Evolutionary conservation across 148 eudicot genomes (phyloP), one percentile per base, ranked within the genome.

Genomic region (Cornus kousa): DNA sequence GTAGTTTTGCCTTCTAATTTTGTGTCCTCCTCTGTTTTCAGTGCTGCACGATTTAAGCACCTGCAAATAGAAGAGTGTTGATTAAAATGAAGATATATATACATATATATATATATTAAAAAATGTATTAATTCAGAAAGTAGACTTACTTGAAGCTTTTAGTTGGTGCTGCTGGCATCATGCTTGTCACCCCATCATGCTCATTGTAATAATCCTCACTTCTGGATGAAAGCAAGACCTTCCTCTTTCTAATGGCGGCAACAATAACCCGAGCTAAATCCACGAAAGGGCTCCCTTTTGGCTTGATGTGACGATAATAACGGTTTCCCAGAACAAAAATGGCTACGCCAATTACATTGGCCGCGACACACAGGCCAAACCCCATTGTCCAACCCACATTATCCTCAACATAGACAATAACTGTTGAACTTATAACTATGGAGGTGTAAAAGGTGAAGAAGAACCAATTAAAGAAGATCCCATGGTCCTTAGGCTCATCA

Each of bases 21-120:
- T 1, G 66, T 65, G 67, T 87, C 86, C 13, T 76, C 80, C 74
- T 81, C 84, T 9, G 40, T 73, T 73, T 53, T 80, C 39, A 85
- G 7, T 7, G 89, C 89, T 64, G 93, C 91, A 0, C 78, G 82
- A 71, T 90, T 88, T 37, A 90, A 55, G 59, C 85, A 90, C 74
- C 93, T 90, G 77, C 5, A 28, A 28, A 28, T 9, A 10, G 57
- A 50, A 50, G 57, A 9, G 14, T 9, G 13, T 50, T 50, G 28
- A 28, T 28, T 28, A 28, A 28, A 28, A 28, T 28, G 28, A 28
- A 28, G 28, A 35, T 35, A 35, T 35, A 35, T 35, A 35, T 43
- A 43, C 1, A 6, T 43, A 43, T 43, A 43, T 43, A 43, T 43
- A 43, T 43, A 43, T 43, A 43, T 33, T n/a, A n/a, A n/a, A n/a